Percentiles rank a stretch among this genome's conserved stretches.
phyloP scores from a whole-genome alignment of 805 yeast genomes.

The Yamadazyma endophytica region DNA sequence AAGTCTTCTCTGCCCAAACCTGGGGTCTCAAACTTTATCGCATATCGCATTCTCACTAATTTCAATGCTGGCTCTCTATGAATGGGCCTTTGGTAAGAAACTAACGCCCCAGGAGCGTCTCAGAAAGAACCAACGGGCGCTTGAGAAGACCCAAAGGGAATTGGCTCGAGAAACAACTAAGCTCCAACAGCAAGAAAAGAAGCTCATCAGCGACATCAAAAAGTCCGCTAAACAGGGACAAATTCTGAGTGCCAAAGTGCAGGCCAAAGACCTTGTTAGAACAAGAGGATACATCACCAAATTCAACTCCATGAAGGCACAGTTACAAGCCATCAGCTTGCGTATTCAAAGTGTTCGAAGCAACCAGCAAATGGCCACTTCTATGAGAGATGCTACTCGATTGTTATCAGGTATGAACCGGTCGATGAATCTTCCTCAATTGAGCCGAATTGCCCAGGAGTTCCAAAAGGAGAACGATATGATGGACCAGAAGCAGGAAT shows the following conservation, averaged over 20 bases:
- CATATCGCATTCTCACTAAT: too few relatives aligned
- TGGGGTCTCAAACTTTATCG: too few relatives aligned
- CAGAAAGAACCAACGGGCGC: slow-evolving; percentile 91
- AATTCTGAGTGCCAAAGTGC: slow-evolving; percentile 83
- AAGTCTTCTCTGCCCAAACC: too few relatives aligned
- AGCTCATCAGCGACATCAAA: slow-evolving; percentile 77
- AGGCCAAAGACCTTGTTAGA: slow-evolving; percentile 91
- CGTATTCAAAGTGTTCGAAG: slow-evolving; percentile 90
- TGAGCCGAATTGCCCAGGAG: slow-evolving; percentile 88
- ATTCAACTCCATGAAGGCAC: slow-evolving; percentile 91
- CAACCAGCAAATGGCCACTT: slow-evolving; percentile 90
- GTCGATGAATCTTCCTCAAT: slow-evolving; percentile 85
- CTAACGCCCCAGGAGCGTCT: slow-evolving; percentile 92
- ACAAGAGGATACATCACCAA: slow-evolving; percentile 80
- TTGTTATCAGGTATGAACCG: slow-evolving; percentile 83
- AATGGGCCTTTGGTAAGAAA: slow-evolving; percentile 95
- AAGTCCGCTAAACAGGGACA: slow-evolving; percentile 90
- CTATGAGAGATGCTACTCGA: slow-evolving; percentile 91
- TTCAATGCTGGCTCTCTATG: slow-evolving; percentile 47
- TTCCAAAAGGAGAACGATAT: slow-evolving; percentile 91
- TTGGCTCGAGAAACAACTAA: slow-evolving; percentile 82
- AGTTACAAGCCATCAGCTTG: slow-evolving; percentile 88
- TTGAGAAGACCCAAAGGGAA: slow-evolving; percentile 93
- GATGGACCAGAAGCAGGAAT: slow-evolving; percentile 98
- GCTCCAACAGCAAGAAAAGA: slow-evolving; percentile 89